Evolutionary conservation across 257 asterid species (phyloP).

Genomic region (Solanum chiquidenum): DNA sequence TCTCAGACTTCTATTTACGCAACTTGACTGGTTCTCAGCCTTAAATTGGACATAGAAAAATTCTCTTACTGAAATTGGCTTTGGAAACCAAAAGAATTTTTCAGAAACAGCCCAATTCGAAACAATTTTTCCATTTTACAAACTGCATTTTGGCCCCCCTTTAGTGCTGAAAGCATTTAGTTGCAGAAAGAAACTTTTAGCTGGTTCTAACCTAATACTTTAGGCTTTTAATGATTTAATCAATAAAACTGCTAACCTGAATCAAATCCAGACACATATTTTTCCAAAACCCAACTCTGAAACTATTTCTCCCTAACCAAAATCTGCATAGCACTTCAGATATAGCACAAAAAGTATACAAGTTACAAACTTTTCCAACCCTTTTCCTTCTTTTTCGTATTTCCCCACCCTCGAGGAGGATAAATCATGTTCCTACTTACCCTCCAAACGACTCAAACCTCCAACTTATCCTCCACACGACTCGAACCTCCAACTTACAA

Average conservation of each 20-base stretch:
- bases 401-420: background rate
- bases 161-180: background rate
- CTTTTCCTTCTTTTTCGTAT: background rate
- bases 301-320: background rate
- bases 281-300: background rate
- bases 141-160: background rate
- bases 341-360: background rate
- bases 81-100: background rate
- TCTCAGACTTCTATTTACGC: background rate
- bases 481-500: background rate
- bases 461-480: background rate
- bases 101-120: background rate
- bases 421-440: background rate
- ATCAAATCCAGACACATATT: background rate
- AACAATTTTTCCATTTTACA: background rate
- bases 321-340: background rate
- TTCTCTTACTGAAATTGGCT: background rate
- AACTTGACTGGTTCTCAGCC: background rate
- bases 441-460: background rate
- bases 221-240: background rate
- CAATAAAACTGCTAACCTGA: background rate
- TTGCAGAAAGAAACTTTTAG: background rate
- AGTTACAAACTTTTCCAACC: background rate
- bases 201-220: background rate
- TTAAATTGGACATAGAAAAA: background rate